Evolutionary conservation across 2,329 filamentous ascomycete species (phyloP).

Genomic region (Alternaria dauci): DNA sequence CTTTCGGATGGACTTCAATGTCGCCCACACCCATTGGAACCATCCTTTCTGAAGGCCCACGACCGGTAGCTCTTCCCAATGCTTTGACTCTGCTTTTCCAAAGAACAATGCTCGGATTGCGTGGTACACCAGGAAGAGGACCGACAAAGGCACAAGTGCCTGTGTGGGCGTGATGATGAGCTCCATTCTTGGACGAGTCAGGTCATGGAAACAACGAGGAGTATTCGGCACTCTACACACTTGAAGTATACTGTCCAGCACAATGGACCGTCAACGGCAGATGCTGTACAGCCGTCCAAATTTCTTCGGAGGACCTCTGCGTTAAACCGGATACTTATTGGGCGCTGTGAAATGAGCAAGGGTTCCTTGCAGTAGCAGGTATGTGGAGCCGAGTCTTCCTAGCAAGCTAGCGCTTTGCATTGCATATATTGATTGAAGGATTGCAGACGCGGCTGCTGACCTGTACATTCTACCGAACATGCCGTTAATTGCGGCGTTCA

Average conservation of each 20-base stretch:
- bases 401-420: not conserved
- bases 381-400: not conserved
- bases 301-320: not conserved
- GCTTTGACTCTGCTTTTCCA: constrained; percentile 18
- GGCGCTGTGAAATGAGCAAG: not conserved
- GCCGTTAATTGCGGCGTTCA: not conserved
- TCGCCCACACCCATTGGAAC: constrained; percentile 23
- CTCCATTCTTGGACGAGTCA: constrained; percentile 13
- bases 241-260: not conserved
- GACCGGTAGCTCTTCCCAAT: constrained; percentile 20
- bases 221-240: not conserved
- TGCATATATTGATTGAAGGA: not conserved
- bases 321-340: constrained; percentile 1
- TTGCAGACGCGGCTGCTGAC: not conserved
- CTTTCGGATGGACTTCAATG: constrained; percentile 19
- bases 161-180: constrained; percentile 25
- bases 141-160: constrained; percentile 20
- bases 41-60: constrained; percentile 21
- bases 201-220: not conserved
- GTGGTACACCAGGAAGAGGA: constrained; percentile 21
- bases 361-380: constrained; percentile 12
- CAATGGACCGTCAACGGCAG: not conserved
- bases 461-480: not conserved
- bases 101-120: constrained; percentile 18
- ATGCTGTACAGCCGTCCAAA: not conserved